phyloP scores from a whole-genome alignment of 140 eudicot genomes.

The Stevia rebaudiana region DNA sequence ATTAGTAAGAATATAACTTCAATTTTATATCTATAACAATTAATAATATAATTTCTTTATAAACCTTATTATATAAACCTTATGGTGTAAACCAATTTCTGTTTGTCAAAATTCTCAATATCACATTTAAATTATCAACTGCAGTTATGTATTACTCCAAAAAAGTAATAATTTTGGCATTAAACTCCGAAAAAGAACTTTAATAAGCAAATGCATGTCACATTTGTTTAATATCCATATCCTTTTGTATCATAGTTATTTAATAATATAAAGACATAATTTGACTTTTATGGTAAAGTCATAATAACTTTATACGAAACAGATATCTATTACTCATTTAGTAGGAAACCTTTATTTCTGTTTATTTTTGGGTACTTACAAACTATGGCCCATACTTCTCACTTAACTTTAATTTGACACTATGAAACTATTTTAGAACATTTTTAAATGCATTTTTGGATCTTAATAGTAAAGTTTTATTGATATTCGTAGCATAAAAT shows the following conservation, averaged over 20 bases:
- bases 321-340: conserved; percentile 4
- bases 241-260: not conserved
- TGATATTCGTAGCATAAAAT: not conserved
- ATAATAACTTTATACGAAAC: not conserved
- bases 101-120: too few relatives aligned
- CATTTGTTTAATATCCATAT: not conserved
- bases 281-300: conserved; percentile 8
- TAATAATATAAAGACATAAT: not conserved
- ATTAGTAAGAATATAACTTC: too few relatives aligned
- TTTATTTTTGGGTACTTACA: not conserved
- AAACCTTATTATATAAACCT: too few relatives aligned
- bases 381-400: not conserved
- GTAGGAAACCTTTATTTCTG: not conserved
- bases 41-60: too few relatives aligned
- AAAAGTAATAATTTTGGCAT: not conserved
- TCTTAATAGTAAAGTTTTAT: not conserved
- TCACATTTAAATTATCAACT: too few relatives aligned
- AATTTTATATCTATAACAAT: too few relatives aligned
- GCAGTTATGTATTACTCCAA: too few relatives aligned
- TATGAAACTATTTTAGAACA: not conserved
- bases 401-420: not conserved
- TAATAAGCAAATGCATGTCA: not conserved
- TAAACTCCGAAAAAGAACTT: not conserved
- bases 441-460: not conserved
- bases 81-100: too few relatives aligned